Percentiles rank a stretch among this genome's conserved stretches.
phyloP scores from a whole-genome alignment of 768 basidiomycete species.

The Leccinum fibrillosum region DNA sequence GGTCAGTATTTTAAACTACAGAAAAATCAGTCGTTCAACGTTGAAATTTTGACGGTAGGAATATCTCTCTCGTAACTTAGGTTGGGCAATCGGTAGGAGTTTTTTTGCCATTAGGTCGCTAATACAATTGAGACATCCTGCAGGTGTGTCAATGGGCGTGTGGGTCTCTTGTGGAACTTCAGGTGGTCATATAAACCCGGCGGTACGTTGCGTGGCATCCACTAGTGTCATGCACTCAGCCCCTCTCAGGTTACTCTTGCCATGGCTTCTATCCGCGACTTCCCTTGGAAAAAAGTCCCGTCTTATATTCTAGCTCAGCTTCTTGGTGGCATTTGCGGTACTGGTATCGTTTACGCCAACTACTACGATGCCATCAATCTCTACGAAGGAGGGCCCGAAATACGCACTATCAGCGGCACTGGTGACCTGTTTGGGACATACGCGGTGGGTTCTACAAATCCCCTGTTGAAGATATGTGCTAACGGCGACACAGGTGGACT shows the following conservation, averaged over 20 bases:
- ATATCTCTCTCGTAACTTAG: slow-evolving; percentile 23
- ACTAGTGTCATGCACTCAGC: neutral
- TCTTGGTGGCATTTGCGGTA: slow-evolving; percentile 59
- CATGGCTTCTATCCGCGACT: slow-evolving; percentile 64
- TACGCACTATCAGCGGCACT: slow-evolving; percentile 57
- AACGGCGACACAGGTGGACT: slow-evolving; percentile 30
- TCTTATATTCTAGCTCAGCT: slow-evolving; percentile 61
- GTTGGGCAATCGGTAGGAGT: slow-evolving; percentile 31
- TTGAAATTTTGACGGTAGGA: slow-evolving; percentile 14
- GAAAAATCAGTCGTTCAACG: neutral
- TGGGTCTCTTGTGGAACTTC: slow-evolving; percentile 67
- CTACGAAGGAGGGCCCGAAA: slow-evolving; percentile 53
- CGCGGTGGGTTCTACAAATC: slow-evolving; percentile 39
- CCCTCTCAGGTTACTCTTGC: slow-evolving; percentile 59
- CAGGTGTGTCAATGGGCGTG: slow-evolving; percentile 60
- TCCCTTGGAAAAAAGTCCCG: slow-evolving; percentile 82
- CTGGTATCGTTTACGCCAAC: slow-evolving; percentile 56
- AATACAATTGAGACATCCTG: neutral
- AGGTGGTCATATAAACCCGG: slow-evolving; percentile 75
- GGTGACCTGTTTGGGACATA: slow-evolving; percentile 60
- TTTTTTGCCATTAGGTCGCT: neutral
- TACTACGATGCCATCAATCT: slow-evolving; percentile 67
- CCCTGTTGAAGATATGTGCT: neutral
- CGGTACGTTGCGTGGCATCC: slow-evolving; percentile 36
- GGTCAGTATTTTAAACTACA: slow-evolving; percentile 36